Conservation (phyloP, 2,329 filamentous ascomycete species). For the Kalmusia sp. region DNA sequence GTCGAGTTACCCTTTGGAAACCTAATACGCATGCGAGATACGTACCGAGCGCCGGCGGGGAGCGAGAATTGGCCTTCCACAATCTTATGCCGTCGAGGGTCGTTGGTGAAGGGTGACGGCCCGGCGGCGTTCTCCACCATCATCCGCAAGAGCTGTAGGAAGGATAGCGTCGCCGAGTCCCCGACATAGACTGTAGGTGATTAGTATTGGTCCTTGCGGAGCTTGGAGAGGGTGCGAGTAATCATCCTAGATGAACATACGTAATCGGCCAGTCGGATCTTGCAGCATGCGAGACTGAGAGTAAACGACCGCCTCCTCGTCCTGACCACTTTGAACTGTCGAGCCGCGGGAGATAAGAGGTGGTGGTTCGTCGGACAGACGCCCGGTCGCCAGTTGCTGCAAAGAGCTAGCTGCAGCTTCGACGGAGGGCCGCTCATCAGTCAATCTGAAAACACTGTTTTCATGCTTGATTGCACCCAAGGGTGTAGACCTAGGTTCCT, state of each 20-base stretch:
- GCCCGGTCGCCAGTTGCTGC: conserved; percentile 31
- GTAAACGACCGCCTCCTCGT: conserved; percentile 64
- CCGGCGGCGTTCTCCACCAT: conserved; percentile 65
- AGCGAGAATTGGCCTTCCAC: conserved; percentile 62
- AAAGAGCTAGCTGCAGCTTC: conserved; percentile 32
- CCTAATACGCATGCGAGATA: not conserved
- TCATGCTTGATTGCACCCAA: conserved; percentile 23
- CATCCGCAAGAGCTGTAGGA: conserved; percentile 66
- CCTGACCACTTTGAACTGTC: conserved; percentile 51
- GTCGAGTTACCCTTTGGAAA: too few species aligned
- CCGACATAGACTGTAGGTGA: conserved; percentile 62
- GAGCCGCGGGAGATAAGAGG: conserved; percentile 40
- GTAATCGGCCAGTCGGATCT: conserved; percentile 63
- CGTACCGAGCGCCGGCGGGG: conserved; percentile 49
- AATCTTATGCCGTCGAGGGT: conserved; percentile 64
- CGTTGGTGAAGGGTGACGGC: conserved; percentile 63
- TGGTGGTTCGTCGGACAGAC: conserved; percentile 26
- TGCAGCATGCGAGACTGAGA: conserved; percentile 65
- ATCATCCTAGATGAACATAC: conserved; percentile 50
- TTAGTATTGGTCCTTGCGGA: conserved; percentile 14
- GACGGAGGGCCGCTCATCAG: conserved; percentile 28
- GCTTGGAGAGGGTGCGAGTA: not conserved
- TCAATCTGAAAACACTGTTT: conserved; percentile 27
- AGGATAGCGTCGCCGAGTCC: conserved; percentile 68
- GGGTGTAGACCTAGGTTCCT: conserved; percentile 15